Conservation (phyloP, 2,329 filamentous ascomycete species). For the Venturia nashicola region DNA sequence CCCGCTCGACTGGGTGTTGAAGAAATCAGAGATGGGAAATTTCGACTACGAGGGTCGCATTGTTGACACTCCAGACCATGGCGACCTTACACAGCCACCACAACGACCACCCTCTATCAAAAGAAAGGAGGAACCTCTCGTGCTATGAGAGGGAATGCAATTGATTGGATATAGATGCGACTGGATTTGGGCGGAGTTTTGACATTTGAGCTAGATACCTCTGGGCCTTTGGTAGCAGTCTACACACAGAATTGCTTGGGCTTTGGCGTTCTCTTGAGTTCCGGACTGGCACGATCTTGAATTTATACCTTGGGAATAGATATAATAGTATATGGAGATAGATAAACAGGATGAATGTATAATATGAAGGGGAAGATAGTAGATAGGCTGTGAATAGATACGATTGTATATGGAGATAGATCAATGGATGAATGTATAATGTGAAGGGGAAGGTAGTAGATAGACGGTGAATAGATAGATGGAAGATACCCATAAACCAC, state of each 20-base stretch:
- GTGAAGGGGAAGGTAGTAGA: too few relatives aligned
- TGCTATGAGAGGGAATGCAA: background rate
- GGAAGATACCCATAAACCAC: background rate
- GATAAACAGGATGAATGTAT: background rate
- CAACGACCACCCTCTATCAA: background rate
- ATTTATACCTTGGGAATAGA: background rate
- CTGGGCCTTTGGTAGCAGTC: background rate
- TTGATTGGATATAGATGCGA: background rate
- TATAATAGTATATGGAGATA: background rate
- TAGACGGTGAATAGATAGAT: background rate
- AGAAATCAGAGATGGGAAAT: background rate
- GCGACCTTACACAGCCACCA: background rate
- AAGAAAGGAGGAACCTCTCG: background rate
- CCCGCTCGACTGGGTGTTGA: background rate
- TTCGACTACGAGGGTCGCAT: background rate
- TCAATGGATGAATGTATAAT: background rate
- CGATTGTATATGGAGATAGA: background rate
- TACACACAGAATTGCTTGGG: background rate
- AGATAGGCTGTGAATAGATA: background rate
- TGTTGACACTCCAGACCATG: background rate
- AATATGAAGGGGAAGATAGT: background rate
- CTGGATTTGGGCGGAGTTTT: background rate
- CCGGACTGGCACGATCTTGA: background rate
- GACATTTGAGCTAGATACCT: constrained; percentile 1
- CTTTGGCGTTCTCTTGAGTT: background rate